Evolutionary conservation across 805 yeast genomes (phyloP), one percentile per base, ranked within the genome.

Genomic region (Yarrowia phangngaensis): DNA sequence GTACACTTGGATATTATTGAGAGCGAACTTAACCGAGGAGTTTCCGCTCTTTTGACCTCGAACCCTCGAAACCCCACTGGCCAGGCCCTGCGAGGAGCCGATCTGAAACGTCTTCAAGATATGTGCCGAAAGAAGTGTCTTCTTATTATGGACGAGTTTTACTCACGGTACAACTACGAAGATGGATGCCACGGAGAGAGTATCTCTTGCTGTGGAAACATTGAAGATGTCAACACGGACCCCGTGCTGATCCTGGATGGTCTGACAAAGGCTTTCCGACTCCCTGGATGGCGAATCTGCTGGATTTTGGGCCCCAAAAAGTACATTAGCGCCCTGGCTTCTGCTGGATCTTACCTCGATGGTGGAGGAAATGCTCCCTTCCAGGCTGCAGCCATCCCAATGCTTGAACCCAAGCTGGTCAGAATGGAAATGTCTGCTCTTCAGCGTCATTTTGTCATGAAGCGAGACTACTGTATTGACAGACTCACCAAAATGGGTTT

Each of bases 21-120:
- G 53, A 67, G 70, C 53, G 82, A 77, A 59, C 64, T 77, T 60
- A 64, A 64, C 43, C 66, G 82, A 56, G 82, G 82, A 29, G 81
- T 77, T 6, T 69, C 76, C 51, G 82, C 82, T 3, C 23, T 51
- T 40, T 24, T 52, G 28, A 77, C 81, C 0, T 77, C 81, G 3
- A 77, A 77, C 58, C 82, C 82, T 20, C 67, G 82, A 63, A 77
- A 77, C 60, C 82, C 82, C 20, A 77, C 82, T 0, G 82, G 82
- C 27, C 71, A 64, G 56, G 69, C 76, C 41, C 70, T 77, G 69
- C 61, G 75, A 4, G 69, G 68, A 13, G 61, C 60, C 8, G 79
- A 77, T 57, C 66, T 77, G 55, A 55, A 64, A 26, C 66, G 71
- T 40, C 66, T 77, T 50, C 82, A 77, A 57, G 65, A 69, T 34